Base-by-base conservation (phyloP, 805 yeast genomes). In the Wickerhamomyces pijperi region DNA sequence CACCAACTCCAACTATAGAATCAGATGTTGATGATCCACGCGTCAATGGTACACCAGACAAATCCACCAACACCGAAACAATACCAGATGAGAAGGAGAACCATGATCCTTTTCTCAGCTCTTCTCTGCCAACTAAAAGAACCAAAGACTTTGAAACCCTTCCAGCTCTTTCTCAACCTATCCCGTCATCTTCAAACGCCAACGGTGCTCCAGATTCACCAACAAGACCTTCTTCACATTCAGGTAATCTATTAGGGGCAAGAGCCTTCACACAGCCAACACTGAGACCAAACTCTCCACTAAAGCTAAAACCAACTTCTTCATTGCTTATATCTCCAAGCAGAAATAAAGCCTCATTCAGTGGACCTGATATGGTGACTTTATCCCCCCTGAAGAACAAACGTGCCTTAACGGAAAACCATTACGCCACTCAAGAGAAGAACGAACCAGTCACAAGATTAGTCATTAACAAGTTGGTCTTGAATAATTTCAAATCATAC, bases 401-500 rank as follows among this genome's bases (percentile, higher is more conserved):
- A 15, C 50, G 56, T 19, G 60, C 59, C 45, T 39, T 62, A 44
- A 42, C 58, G 39, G 42, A 40, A 51, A 15, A 53, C 51, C 39
- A 55, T 51, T 41, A 39, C 35, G 41, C 48, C 50, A 14, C 59
- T 42, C 47, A 53, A 42, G 46, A 38, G 40, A 56, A 47, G 40
- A 42, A 34, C 35, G 67, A 62, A 48, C 70, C 78, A 19, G 39
- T 49, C 4, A 49, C 54, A n/a, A 65, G 98, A 36, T 59, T 92
- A 19, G 92, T 85, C 6, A 88, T 92, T 35, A 65, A 77, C 35
- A 75, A 76, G 47, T 60, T 92, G 20, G 81, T 80, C 1, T 66
- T 94, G 33, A 78, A 79, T 2, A 82, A 92, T 56, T 92, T 92
- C 72, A 92, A 92, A 56, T 87, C 97, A 0, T 92, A 92, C 56